Conservation (phyloP, 2,329 filamentous ascomycete genomes). For the Phoma herbarum region DNA sequence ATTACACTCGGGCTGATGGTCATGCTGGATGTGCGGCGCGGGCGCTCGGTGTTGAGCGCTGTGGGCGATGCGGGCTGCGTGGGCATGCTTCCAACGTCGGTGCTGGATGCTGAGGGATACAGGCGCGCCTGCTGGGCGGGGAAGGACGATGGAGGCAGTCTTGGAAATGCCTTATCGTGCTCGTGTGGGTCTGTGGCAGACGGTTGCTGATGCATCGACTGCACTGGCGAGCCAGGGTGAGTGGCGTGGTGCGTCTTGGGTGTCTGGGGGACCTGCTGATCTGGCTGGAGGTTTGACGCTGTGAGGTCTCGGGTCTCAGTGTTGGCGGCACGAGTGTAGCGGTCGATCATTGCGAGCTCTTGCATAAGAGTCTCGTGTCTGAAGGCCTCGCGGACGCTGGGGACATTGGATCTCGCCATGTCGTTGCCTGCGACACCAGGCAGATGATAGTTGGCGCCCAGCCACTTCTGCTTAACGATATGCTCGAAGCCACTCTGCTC, state of each 20-base stretch:
- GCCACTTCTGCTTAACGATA: slow-evolving; percentile 88
- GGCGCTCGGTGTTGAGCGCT: slow-evolving; percentile 35
- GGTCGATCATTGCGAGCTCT: slow-evolving; percentile 76
- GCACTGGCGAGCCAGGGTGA: slow-evolving; percentile 50
- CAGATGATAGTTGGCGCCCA: slow-evolving; percentile 79
- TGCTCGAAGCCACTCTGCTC: slow-evolving; percentile 93
- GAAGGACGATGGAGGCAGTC: slow-evolving; percentile 40
- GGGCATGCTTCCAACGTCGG: slow-evolving; percentile 28
- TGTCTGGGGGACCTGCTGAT: slow-evolving; percentile 36
- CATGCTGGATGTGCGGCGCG: slow-evolving; percentile 43
- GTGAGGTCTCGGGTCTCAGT: slow-evolving; percentile 45
- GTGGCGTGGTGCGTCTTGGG: slow-evolving; percentile 42
- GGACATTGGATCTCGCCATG: slow-evolving; percentile 96
- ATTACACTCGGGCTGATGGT: slow-evolving; percentile 35
- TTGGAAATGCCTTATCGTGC: slow-evolving; percentile 40
- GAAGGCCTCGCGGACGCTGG: slow-evolving; percentile 89
- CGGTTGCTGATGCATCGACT: slow-evolving; percentile 53
- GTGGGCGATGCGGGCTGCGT: slow-evolving; percentile 39
- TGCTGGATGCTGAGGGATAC: slow-evolving; percentile 36
- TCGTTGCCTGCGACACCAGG: slow-evolving; percentile 86
- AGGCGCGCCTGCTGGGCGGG: slow-evolving; percentile 51
- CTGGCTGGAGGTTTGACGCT: slow-evolving; percentile 46
- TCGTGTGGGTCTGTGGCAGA: slow-evolving; percentile 50
- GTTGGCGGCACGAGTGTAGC: slow-evolving; percentile 53
- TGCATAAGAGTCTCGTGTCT: slow-evolving; percentile 84